Percentiles rank a stretch among this genome's conserved stretches.
Conservation (phyloP, 495 filamentous ascomycete species). For the Lepidopterella palustris region DNA sequence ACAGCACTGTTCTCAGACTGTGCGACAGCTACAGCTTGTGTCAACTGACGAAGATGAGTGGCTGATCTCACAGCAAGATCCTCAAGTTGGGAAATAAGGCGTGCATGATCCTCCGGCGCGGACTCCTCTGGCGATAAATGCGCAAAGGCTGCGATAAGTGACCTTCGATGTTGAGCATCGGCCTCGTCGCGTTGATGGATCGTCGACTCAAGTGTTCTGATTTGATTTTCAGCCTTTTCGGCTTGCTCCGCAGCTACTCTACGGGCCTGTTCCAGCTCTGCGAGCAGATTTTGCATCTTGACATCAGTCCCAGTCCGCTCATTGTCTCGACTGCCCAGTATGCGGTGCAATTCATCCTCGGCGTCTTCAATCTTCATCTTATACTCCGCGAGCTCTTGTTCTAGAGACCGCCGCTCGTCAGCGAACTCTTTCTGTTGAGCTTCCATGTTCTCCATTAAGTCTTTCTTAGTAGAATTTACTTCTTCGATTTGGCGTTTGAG, state of each 20-base stretch:
- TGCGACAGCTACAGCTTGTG: constrained; percentile 35
- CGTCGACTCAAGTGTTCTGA: constrained; percentile 46
- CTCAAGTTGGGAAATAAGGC: constrained; percentile 58
- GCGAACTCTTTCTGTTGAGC: constrained; percentile 83
- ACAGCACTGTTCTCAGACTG: constrained; percentile 35
- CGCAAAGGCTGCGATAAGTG: constrained; percentile 56
- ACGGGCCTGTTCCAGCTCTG: constrained; percentile 58
- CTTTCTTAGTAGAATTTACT: constrained; percentile 82
- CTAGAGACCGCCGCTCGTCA: constrained; percentile 71
- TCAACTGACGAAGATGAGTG: constrained; percentile 33
- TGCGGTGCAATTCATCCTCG: constrained; percentile 82
- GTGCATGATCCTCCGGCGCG: constrained; percentile 51
- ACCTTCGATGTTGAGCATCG: constrained; percentile 47
- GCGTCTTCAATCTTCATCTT: constrained; percentile 73
- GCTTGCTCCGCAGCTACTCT: constrained; percentile 52
- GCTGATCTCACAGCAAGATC: constrained; percentile 37
- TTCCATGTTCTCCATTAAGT: constrained; percentile 91
- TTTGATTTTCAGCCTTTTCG: constrained; percentile 41
- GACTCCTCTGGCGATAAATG: constrained; percentile 50
- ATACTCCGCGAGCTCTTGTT: constrained; percentile 67
- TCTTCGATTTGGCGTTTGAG: constrained; percentile 69
- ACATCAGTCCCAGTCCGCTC: constrained; percentile 64
- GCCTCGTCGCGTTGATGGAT: constrained; percentile 43
- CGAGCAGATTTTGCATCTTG: constrained; percentile 59
- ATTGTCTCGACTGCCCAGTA: constrained; percentile 74